These are phyloP conservation scores for Psophocarpus tetragonolobus DNA, from an alignment of 306 rosid genomes.

Conservation along the genomic window DNA sequence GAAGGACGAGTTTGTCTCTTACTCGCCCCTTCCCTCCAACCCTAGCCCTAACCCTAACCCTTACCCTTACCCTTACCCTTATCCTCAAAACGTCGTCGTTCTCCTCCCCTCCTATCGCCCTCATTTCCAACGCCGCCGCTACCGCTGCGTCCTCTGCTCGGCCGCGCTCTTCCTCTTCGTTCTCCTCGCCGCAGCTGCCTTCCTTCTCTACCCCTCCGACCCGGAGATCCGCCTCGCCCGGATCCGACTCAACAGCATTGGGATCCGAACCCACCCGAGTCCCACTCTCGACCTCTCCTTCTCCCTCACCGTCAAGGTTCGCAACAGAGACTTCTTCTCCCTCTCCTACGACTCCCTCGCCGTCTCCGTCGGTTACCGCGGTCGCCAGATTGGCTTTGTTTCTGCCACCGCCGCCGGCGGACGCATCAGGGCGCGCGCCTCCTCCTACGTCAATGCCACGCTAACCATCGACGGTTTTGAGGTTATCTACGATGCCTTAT, in stretches of 20 bases:
- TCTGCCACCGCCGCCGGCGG: slow-evolving; percentile 51
- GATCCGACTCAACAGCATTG: background rate
- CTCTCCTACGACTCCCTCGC: slow-evolving; percentile 54
- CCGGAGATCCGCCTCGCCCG: slow-evolving; percentile 52
- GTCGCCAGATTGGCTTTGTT: slow-evolving; percentile 62
- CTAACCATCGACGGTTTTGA: slow-evolving; percentile 64
- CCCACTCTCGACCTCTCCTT: slow-evolving; percentile 70
- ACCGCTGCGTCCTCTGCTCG: slow-evolving; percentile 11
- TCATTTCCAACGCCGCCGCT: slow-evolving; percentile 5
- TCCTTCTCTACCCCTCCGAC: slow-evolving; percentile 70
- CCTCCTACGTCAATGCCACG: slow-evolving; percentile 69
- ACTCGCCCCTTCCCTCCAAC: slow-evolving; percentile 56
- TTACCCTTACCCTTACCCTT: background rate
- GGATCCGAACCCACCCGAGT: slow-evolving; percentile 52
- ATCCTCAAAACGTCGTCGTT: slow-evolving; percentile 63
- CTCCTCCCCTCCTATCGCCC: slow-evolving; percentile 51
- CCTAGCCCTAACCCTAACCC: slow-evolving; percentile 10
- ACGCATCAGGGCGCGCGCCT: slow-evolving; percentile 56
- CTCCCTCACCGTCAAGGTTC: slow-evolving; percentile 57
- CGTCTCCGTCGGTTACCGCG: slow-evolving; percentile 76
- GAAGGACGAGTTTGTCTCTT: slow-evolving; percentile 44
- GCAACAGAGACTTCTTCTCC: slow-evolving; percentile 71
- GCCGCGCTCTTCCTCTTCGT: slow-evolving; percentile 32
- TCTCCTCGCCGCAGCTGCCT: slow-evolving; percentile 48
- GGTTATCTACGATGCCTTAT: slow-evolving; percentile 69